A percentile compares a stretch with the other conserved stretches of the same genome.
Conservation (phyloP, 2,329 filamentous ascomycete species). For the Microdochium bolleyi region DNA sequence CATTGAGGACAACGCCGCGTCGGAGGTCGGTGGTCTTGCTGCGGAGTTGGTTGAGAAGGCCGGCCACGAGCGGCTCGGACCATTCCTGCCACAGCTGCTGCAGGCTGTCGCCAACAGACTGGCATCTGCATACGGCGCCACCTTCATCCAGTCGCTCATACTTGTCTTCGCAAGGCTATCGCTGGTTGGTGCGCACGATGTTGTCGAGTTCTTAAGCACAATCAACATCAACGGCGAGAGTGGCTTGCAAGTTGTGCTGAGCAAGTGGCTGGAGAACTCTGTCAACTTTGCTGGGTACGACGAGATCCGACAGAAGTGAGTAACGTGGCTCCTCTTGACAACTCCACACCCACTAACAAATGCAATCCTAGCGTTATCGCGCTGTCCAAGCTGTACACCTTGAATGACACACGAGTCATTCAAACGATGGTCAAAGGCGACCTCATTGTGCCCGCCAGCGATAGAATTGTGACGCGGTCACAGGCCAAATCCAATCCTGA, state of each 20-base stretch:
- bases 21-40: slow-evolving; percentile 91
- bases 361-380: slow-evolving; percentile 65
- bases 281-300: slow-evolving; percentile 97
- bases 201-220: slow-evolving; percentile 83
- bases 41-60: slow-evolving; percentile 95
- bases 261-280: slow-evolving; percentile 96
- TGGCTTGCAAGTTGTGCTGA: slow-evolving; percentile 81
- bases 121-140: slow-evolving; percentile 71
- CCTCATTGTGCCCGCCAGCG: slow-evolving; percentile 69
- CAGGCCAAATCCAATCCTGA: slow-evolving; percentile 85
- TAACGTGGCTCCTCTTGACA: slow-evolving; percentile 6
- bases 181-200: slow-evolving; percentile 75
- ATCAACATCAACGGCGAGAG: slow-evolving; percentile 72
- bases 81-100: slow-evolving; percentile 81
- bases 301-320: slow-evolving; percentile 91
- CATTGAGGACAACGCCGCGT: slow-evolving; percentile 88
- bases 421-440: slow-evolving; percentile 87
- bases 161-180: slow-evolving; percentile 90
- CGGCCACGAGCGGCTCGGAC: slow-evolving; percentile 81
- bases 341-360: slow-evolving; percentile 18
- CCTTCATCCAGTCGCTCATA: slow-evolving; percentile 92
- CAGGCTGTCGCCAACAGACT: slow-evolving; percentile 82
- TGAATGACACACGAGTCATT: slow-evolving; percentile 73
- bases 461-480: slow-evolving; percentile 89
- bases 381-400: slow-evolving; percentile 79